Evolutionary conservation across 192 early-diverging fungal species (phyloP).

Genomic region (Coemansia sp.): DNA sequence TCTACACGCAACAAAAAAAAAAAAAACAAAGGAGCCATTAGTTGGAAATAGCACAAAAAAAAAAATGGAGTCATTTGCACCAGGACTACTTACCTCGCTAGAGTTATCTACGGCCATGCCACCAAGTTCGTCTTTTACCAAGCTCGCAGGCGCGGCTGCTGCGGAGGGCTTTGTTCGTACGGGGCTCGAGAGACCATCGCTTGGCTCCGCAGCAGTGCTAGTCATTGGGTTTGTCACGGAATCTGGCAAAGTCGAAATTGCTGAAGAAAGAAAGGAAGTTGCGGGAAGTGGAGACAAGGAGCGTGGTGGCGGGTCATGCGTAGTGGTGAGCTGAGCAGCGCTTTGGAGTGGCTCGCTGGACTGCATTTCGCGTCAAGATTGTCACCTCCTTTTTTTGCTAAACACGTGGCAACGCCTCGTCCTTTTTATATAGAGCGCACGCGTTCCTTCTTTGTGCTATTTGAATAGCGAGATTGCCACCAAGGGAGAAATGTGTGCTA

Average conservation of each 20-base stretch:
- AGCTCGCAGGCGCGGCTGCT: conserved; percentile 7
- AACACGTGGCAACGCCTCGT: conserved; percentile 9
- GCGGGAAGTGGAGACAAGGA: conserved; percentile 2
- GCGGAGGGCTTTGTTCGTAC: conserved; percentile 15
- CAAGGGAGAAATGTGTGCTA: neutral
- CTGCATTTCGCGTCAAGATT: conserved; percentile 14
- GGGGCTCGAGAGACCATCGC: conserved; percentile 6
- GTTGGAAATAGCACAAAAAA: neutral
- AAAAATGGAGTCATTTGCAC: neutral
- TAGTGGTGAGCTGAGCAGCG: conserved; percentile 12
- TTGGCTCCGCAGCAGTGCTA: neutral
- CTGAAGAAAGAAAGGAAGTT: conserved; percentile 1
- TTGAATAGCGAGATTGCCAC: neutral
- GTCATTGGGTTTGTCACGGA: conserved; percentile 1
- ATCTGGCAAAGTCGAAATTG: no score
- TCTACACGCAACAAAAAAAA: conserved; percentile 14
- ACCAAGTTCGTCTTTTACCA: conserved; percentile 24
- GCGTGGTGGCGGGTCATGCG: conserved; percentile 1
- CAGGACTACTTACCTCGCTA: conserved; percentile 39
- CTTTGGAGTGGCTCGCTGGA: conserved; percentile 21
- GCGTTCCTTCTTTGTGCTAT: neutral
- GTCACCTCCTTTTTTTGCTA: neutral
- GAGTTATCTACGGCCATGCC: conserved; percentile 43
- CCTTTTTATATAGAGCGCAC: neutral
- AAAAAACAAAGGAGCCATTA: neutral